Conservation (phyloP, 1,284 basidiomycete genomes). For the Malassezia nana region DNA sequence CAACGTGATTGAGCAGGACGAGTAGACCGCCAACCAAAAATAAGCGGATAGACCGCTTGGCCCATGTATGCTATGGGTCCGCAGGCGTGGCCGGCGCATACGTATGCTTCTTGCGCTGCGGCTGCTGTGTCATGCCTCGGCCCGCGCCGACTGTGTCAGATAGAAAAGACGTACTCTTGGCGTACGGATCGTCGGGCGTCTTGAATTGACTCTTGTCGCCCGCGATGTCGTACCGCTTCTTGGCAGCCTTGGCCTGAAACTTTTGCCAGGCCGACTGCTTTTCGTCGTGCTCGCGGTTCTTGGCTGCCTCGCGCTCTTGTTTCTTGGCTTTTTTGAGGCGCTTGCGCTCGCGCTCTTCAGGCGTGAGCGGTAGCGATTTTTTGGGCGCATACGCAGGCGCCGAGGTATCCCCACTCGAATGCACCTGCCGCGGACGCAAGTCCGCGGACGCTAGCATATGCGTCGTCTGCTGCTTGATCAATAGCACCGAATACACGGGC, state of each 20-base stretch:
- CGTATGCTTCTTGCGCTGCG: constrained; percentile 2
- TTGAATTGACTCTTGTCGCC: constrained; percentile 68
- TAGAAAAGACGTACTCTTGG: constrained; percentile 57
- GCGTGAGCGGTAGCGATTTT: constrained; percentile 56
- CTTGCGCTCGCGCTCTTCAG: constrained; percentile 62
- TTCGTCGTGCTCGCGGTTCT: constrained; percentile 74
- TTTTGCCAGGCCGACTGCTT: constrained; percentile 93
- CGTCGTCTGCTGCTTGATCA: constrained; percentile 90
- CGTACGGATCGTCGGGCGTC: constrained; percentile 84
- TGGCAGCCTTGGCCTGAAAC: constrained; percentile 64
- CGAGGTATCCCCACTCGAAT: neutral
- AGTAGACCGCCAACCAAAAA: constrained; percentile 15
- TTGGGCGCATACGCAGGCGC: neutral
- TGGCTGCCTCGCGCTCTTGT: constrained; percentile 69
- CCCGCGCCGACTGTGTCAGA: constrained; percentile 5
- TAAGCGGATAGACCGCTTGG: constrained; percentile 2
- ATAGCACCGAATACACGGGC: constrained; percentile 81
- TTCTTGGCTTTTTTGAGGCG: constrained; percentile 97
- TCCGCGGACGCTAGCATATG: constrained; percentile 69
- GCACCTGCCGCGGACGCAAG: constrained; percentile 53
- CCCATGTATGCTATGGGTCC: constrained; percentile 1
- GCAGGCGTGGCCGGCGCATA: neutral
- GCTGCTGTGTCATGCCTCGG: constrained; percentile 11
- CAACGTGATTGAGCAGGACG: constrained; percentile 44
- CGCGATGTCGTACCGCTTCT: constrained; percentile 60